A percentile compares a stretch with the other conserved stretches of the same genome.
These are phyloP conservation scores for Penicillium odoratum DNA, from an alignment of 495 filamentous ascomycete species.

Conservation along the genomic window DNA sequence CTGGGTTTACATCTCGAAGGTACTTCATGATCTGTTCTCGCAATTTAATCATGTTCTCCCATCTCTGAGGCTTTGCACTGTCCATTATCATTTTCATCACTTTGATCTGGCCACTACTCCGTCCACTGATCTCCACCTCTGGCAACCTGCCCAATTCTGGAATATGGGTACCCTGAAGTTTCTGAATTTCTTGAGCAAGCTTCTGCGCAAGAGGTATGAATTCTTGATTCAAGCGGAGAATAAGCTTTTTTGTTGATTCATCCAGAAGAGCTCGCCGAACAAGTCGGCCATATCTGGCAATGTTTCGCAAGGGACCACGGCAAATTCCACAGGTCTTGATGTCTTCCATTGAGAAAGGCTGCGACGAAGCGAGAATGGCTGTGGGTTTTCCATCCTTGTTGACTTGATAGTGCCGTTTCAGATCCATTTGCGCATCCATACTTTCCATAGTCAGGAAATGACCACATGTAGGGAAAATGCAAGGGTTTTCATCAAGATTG, in stretches of 20 bases:
- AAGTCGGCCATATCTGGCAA: slow-evolving; percentile 67
- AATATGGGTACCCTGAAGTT: not conserved
- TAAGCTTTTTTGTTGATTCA: slow-evolving; percentile 68
- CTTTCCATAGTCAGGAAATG: slow-evolving; percentile 62
- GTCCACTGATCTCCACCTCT: not conserved
- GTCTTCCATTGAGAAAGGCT: slow-evolving; percentile 54
- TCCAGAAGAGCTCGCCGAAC: slow-evolving; percentile 63
- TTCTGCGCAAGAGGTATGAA: slow-evolving; percentile 51
- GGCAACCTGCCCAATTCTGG: not conserved
- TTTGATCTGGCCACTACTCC: not conserved
- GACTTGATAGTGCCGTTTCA: slow-evolving; percentile 55
- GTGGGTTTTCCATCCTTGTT: slow-evolving; percentile 45
- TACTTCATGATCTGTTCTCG: not conserved
- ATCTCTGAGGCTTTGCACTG: not conserved
- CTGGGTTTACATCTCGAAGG: not conserved
- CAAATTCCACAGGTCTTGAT: slow-evolving; percentile 65
- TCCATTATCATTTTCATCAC: not conserved
- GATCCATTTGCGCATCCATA: slow-evolving; percentile 66
- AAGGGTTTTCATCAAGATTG: slow-evolving; percentile 58
- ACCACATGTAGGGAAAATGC: slow-evolving; percentile 64
- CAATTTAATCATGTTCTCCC: not conserved
- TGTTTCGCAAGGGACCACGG: slow-evolving; percentile 58
- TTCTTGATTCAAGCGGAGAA: slow-evolving; percentile 47
- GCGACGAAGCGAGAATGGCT: slow-evolving; percentile 38
- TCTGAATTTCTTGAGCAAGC: slow-evolving; percentile 31